These are phyloP conservation scores for Chrysoporthe cubensis DNA, from an alignment of 2,329 filamentous ascomycete species.

Conservation along the genomic window DNA sequence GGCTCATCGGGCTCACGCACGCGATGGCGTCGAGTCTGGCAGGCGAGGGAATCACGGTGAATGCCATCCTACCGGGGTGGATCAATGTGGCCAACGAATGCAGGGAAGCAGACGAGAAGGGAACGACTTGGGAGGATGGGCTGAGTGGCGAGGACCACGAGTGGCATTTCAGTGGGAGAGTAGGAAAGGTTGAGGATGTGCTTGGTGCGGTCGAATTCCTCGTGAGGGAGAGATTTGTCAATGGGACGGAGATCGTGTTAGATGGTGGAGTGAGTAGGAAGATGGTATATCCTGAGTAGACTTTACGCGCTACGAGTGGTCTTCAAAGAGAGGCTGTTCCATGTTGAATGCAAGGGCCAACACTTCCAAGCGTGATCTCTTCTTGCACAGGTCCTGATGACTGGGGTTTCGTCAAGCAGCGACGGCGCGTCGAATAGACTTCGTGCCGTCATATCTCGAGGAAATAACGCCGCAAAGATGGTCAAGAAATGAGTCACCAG, in stretches of 20 bases:
- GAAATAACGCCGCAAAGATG: too few species aligned
- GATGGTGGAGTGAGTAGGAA: slow-evolving; percentile 39
- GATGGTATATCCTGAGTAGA: slow-evolving; percentile 39
- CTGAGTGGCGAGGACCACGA: slow-evolving; percentile 47
- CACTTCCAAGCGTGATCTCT: not conserved
- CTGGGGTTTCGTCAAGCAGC: too few species aligned
- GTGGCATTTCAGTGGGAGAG: slow-evolving; percentile 55
- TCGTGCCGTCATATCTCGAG: too few species aligned
- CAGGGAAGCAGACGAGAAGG: slow-evolving; percentile 41
- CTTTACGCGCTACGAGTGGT: not conserved
- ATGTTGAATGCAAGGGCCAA: not conserved
- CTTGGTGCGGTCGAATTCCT: slow-evolving; percentile 36
- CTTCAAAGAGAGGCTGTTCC: not conserved
- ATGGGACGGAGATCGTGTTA: slow-evolving; percentile 37
- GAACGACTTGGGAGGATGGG: slow-evolving; percentile 49
- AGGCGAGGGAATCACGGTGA: slow-evolving; percentile 48
- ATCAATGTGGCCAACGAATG: slow-evolving; percentile 50
- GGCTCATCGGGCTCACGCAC: slow-evolving; percentile 53
- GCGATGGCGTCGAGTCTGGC: slow-evolving; percentile 51
- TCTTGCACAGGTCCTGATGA: not conserved
- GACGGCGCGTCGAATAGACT: not conserved
- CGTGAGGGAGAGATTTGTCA: slow-evolving; percentile 35
- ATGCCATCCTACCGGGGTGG: slow-evolving; percentile 55
- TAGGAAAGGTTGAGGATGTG: slow-evolving; percentile 52
- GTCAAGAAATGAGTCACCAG: too few species aligned